phyloP scores from a whole-genome alignment of 768 basidiomycete genomes.

The Pisolithus marmoratus region DNA sequence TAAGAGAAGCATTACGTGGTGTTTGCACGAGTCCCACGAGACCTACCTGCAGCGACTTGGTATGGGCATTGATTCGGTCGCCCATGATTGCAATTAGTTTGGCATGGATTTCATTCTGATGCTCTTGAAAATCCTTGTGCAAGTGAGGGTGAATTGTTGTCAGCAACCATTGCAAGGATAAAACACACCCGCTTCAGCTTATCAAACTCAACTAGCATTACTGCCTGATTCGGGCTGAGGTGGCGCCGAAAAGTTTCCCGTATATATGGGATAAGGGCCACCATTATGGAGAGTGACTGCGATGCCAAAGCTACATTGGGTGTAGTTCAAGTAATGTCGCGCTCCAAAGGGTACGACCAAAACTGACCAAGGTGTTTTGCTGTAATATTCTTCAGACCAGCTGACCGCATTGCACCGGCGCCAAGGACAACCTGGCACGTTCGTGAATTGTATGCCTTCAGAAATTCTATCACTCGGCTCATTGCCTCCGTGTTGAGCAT shows the following conservation, averaged over 20 bases:
- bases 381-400: conserved; percentile 96
- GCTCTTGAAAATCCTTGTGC: conserved; percentile 91
- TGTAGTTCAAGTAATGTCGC: conserved; percentile 9
- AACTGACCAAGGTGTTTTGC: conserved; percentile 88
- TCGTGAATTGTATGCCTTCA: conserved; percentile 96
- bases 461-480: conserved; percentile 88
- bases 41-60: conserved; percentile 71
- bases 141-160: not conserved
- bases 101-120: conserved; percentile 97
- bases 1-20: conserved; percentile 25
- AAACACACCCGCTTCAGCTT: conserved; percentile 88
- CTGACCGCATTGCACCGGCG: conserved; percentile 98
- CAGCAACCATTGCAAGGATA: not conserved
- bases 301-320: conserved; percentile 75
- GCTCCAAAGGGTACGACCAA: conserved; percentile 1
- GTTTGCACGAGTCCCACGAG: conserved; percentile 6
- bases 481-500: conserved; percentile 94
- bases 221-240: conserved; percentile 89
- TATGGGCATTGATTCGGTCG: conserved; percentile 82
- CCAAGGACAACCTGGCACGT: conserved; percentile 98
- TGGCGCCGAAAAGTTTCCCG: conserved; percentile 93
- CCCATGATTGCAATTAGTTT: conserved; percentile 99
- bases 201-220: conserved; percentile 97
- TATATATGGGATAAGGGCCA: conserved; percentile 91
- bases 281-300: conserved; percentile 91